These are phyloP conservation scores for Trichodelitschia bisporula DNA, from an alignment of 495 filamentous ascomycete species.

Conservation along the genomic window DNA sequence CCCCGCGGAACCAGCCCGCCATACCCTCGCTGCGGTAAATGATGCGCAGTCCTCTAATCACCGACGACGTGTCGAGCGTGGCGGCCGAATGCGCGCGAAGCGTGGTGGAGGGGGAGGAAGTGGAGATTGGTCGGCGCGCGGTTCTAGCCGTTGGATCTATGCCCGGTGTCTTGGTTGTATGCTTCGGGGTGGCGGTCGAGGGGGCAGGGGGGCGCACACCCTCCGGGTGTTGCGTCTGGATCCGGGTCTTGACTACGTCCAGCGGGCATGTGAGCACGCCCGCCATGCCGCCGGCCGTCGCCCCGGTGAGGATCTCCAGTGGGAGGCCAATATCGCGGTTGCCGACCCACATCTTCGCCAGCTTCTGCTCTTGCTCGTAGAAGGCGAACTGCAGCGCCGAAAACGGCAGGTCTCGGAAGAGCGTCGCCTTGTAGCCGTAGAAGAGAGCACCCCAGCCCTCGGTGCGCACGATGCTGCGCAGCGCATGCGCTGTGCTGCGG, in stretches of 20 bases:
- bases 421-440: slow-evolving; percentile 86
- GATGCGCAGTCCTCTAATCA: slow-evolving; percentile 58
- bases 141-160: slow-evolving; percentile 4
- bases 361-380: slow-evolving; percentile 78
- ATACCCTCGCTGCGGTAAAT: slow-evolving; percentile 80
- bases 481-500: slow-evolving; percentile 75
- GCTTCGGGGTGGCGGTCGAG: slow-evolving; percentile 1
- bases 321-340: slow-evolving; percentile 72
- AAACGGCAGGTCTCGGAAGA: slow-evolving; percentile 88
- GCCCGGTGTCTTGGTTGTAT: slow-evolving; percentile 15
- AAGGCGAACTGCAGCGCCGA: too few species aligned
- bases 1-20: slow-evolving; percentile 79
- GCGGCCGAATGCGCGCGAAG: slow-evolving; percentile 45
- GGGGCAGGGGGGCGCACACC: slow-evolving; percentile 10
- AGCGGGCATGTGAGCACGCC: slow-evolving; percentile 86
- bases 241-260: slow-evolving; percentile 90
- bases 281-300: slow-evolving; percentile 78
- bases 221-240: slow-evolving; percentile 93
- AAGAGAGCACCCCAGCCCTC: slow-evolving; percentile 88
- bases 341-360: slow-evolving; percentile 53
- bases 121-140: slow-evolving; percentile 44
- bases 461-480: slow-evolving; percentile 83
- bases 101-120: slow-evolving; percentile 58
- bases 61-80: slow-evolving; percentile 65
- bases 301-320: slow-evolving; percentile 72